phyloP scores from a whole-genome alignment of 345 rosid species.

The Populus davidiana region DNA sequence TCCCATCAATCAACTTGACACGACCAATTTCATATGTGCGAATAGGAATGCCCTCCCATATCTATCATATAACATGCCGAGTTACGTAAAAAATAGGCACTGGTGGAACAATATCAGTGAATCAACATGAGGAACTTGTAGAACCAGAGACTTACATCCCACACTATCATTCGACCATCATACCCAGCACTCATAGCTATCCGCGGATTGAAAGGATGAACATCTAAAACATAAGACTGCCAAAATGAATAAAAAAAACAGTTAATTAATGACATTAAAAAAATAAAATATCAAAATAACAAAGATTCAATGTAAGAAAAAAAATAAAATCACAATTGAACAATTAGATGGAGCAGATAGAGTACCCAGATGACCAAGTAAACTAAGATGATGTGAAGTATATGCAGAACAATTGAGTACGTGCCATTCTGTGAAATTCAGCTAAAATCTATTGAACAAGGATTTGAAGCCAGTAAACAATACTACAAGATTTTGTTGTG shows the following conservation, averaged over 20 bases:
- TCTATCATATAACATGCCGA: conserved; percentile 36
- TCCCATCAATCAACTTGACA: conserved; percentile 95
- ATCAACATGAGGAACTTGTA: conserved; percentile 15
- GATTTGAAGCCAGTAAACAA: not conserved
- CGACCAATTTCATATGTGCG: conserved; percentile 77
- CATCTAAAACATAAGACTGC: conserved; percentile 98
- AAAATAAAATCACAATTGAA: not conserved
- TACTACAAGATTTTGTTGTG: conserved; percentile 1
- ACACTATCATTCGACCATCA: conserved; percentile 89
- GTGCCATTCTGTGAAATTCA: not conserved
- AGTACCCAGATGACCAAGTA: not conserved
- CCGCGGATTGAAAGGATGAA: conserved; percentile 96
- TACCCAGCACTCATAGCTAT: conserved; percentile 99
- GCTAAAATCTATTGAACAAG: not conserved
- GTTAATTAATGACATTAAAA: conserved; percentile 15
- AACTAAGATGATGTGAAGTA: conserved; percentile 1
- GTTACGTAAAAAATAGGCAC: not conserved
- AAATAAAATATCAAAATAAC: conserved; percentile 7
- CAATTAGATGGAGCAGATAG: not conserved
- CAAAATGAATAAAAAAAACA: conserved; percentile 27
- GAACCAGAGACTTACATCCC: conserved; percentile 85
- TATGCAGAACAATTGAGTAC: conserved; percentile 1
- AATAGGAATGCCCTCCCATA: conserved; percentile 98
- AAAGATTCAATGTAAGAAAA: not conserved
- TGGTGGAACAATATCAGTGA: not conserved